Percentiles rank a stretch among this genome's conserved stretches.
phyloP scores from a whole-genome alignment of 169 alveolate genomes.

The Haemoproteus tartakovskyi region DNA sequence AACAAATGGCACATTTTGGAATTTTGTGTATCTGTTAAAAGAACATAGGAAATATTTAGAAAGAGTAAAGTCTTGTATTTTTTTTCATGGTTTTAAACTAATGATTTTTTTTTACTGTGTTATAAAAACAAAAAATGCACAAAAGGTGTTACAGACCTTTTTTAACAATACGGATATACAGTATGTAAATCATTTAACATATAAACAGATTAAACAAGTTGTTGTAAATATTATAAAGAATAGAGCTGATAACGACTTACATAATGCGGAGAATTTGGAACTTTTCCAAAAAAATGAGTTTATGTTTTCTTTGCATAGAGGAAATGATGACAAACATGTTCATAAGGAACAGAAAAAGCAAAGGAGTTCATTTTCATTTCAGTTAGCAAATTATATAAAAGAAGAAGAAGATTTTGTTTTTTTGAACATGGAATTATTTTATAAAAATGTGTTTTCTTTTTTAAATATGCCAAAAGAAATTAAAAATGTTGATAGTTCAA shows the following conservation, averaged over 20 bases:
- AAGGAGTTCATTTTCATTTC: too few relatives aligned
- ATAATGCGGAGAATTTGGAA: not conserved
- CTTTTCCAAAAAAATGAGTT: too few relatives aligned
- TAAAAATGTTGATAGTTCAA: too few relatives aligned
- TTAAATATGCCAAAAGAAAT: too few relatives aligned
- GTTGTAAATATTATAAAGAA: slow-evolving; percentile 3
- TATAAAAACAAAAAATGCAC: slow-evolving; percentile 10
- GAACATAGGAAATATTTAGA: slow-evolving; percentile 18
- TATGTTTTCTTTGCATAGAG: slow-evolving; percentile 20
- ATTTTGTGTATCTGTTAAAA: slow-evolving; percentile 39
- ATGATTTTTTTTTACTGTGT: slow-evolving; percentile 40
- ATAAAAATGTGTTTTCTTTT: too few relatives aligned
- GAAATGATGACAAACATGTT: not conserved
- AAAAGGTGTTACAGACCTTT: slow-evolving; percentile 10
- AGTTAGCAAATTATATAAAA: slow-evolving; percentile 20
- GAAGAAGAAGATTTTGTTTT: slow-evolving; percentile 30
- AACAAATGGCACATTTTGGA: slow-evolving; percentile 38
- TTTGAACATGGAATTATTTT: too few relatives aligned
- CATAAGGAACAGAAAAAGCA: too few relatives aligned
- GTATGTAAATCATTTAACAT: slow-evolving; percentile 10
- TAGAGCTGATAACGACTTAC: not conserved
- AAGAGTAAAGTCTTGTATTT: slow-evolving; percentile 20
- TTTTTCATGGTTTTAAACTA: slow-evolving; percentile 34
- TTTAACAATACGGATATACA: not conserved
- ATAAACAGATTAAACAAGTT: slow-evolving; percentile 15